A percentile compares a stretch with the other conserved stretches of the same genome.
Evolutionary conservation across 2,329 filamentous ascomycete species (phyloP).

Genomic region (Pseudogymnoascus sp.): DNA sequence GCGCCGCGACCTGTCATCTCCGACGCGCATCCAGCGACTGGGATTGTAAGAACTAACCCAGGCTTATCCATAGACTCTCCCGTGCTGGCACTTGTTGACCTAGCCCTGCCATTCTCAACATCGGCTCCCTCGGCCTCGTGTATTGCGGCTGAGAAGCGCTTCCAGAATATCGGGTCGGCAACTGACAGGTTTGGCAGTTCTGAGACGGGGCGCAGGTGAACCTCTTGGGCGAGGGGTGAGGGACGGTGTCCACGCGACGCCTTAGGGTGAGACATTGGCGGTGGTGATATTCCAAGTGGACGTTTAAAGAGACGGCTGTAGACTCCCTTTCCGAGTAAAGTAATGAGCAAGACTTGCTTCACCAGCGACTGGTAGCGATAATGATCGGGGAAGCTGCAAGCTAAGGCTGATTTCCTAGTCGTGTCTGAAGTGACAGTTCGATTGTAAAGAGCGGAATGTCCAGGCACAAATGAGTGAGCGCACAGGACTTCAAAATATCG

Average conservation of each 20-base stretch:
- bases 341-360: neutral
- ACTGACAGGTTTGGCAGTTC: conserved; percentile 1
- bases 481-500: neutral
- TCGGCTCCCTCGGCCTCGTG: conserved; percentile 22
- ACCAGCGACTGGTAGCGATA: neutral
- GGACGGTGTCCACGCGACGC: conserved; percentile 13
- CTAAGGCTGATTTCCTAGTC: neutral
- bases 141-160: conserved; percentile 26
- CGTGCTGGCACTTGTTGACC: conserved; percentile 14
- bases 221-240: conserved; percentile 26
- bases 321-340: neutral
- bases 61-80: conserved; percentile 15
- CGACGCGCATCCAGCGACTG: neutral
- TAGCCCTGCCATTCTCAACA: conserved; percentile 16
- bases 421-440: neutral
- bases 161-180: conserved; percentile 27
- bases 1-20: neutral
- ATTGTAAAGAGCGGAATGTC: neutral
- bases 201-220: conserved; percentile 19
- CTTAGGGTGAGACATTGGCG: neutral
- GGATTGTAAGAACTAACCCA: neutral
- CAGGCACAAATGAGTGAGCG: conserved; percentile 1
- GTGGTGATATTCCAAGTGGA: neutral
- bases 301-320: neutral
- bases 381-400: neutral